phyloP scores from a whole-genome alignment of 2,329 filamentous ascomycete genomes.

The Alternaria viburni region DNA sequence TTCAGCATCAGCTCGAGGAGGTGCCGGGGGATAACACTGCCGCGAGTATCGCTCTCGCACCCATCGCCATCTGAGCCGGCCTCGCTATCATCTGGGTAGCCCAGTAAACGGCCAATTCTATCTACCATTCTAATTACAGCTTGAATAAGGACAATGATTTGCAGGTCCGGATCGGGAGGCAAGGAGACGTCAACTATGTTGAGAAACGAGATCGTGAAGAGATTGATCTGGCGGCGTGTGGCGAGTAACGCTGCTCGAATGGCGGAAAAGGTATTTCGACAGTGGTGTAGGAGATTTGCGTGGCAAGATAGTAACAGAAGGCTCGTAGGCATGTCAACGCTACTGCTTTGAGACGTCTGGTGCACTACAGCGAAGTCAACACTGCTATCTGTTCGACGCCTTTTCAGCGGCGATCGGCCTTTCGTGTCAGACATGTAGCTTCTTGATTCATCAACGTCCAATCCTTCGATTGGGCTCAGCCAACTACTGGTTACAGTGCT shows the following conservation, averaged over 20 bases:
- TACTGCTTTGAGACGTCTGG: background rate
- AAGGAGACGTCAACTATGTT: background rate
- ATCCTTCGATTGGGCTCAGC: background rate
- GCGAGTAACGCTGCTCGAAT: background rate
- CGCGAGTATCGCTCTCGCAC: background rate
- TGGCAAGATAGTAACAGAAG: background rate
- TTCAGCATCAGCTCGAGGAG: background rate
- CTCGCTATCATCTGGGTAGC: background rate
- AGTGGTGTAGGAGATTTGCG: background rate
- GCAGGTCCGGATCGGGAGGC: background rate
- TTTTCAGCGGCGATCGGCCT: background rate
- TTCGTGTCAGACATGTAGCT: background rate
- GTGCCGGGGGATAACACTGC: background rate
- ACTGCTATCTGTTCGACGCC: background rate
- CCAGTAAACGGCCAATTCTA: background rate
- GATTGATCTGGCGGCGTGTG: background rate
- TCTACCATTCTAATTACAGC: background rate
- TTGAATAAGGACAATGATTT: background rate
- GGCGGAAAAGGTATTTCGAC: background rate
- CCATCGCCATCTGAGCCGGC: background rate
- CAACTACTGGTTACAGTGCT: background rate
- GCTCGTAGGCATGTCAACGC: background rate
- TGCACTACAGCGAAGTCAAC: background rate
- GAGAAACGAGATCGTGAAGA: background rate
- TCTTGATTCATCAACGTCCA: background rate